Evolutionary conservation across 78 protist species (phyloP).

Genomic region (Dictyostelium firmibasis): DNA sequence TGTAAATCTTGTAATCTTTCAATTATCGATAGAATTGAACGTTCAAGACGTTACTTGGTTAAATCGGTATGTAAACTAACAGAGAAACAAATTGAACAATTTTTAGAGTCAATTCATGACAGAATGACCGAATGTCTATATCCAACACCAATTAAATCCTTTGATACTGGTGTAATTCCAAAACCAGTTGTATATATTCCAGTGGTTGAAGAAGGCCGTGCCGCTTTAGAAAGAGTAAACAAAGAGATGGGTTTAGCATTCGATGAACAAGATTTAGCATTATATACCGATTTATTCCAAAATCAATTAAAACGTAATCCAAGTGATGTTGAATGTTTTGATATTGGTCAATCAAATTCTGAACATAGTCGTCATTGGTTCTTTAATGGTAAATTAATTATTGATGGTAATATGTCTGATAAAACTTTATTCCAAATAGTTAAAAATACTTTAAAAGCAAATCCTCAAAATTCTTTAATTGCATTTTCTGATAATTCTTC

Average conservation of each 20-base stretch:
- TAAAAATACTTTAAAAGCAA: slow-evolving; percentile 73
- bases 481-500: slow-evolving; percentile 96
- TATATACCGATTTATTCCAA: slow-evolving; percentile 80
- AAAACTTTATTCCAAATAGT: slow-evolving; percentile 86
- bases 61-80: neutral
- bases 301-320: slow-evolving; percentile 88
- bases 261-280: slow-evolving; percentile 90
- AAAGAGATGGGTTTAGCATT: slow-evolving; percentile 89
- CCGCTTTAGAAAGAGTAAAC: slow-evolving; percentile 80
- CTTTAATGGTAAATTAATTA: slow-evolving; percentile 83
- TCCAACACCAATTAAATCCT: slow-evolving; percentile 57
- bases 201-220: slow-evolving; percentile 78
- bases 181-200: slow-evolving; percentile 49
- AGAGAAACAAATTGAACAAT: neutral
- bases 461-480: slow-evolving; percentile 65
- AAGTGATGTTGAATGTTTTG: slow-evolving; percentile 93
- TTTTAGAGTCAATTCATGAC: slow-evolving; percentile 86
- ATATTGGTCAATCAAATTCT: slow-evolving; percentile 87
- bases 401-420: slow-evolving; percentile 84
- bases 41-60: slow-evolving; percentile 81
- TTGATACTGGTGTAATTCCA: slow-evolving; percentile 69
- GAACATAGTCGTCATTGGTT: slow-evolving; percentile 91
- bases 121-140: slow-evolving; percentile 92
- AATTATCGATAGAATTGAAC: slow-evolving; percentile 81
- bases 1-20: slow-evolving; percentile 78